phyloP scores from a whole-genome alignment of 2,329 filamentous ascomycete genomes.

The Aspergillus fumigatiaffinis region DNA sequence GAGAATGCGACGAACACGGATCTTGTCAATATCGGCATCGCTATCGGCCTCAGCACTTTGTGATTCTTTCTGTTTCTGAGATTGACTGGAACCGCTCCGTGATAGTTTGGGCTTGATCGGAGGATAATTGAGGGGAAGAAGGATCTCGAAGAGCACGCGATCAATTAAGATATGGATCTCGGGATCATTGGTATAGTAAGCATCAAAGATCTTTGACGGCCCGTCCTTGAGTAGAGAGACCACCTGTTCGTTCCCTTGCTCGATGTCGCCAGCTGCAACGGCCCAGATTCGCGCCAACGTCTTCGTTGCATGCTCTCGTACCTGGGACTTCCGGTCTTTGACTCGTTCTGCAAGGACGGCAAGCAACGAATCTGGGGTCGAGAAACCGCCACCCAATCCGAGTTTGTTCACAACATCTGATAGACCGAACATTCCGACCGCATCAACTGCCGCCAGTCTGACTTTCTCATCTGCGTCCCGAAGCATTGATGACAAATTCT shows the following conservation, averaged over 20 bases:
- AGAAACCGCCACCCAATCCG: constrained; percentile 69
- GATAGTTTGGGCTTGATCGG: constrained; percentile 56
- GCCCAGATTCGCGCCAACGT: constrained; percentile 86
- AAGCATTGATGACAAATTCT: constrained; percentile 72
- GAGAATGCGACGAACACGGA: constrained; percentile 79
- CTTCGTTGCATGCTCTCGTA: constrained; percentile 83
- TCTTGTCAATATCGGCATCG: constrained; percentile 50
- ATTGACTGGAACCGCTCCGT: constrained; percentile 46
- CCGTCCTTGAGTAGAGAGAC: constrained; percentile 72
- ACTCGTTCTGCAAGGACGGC: constrained; percentile 80
- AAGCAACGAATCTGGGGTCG: constrained; percentile 72
- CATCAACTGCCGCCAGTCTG: constrained; percentile 80
- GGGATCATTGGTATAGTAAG: constrained; percentile 82
- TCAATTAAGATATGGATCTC: constrained; percentile 84
- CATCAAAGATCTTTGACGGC: constrained; percentile 79
- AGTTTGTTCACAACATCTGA: constrained; percentile 77
- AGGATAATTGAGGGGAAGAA: constrained; percentile 87
- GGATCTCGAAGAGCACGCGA: constrained; percentile 76
- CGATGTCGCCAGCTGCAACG: constrained; percentile 83
- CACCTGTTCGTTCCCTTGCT: constrained; percentile 73
- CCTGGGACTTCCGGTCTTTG: constrained; percentile 75
- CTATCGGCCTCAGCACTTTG: constrained; percentile 34
- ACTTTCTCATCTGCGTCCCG: constrained; percentile 89
- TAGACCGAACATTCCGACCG: constrained; percentile 76
- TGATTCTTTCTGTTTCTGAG: constrained; percentile 51